phyloP scores from a whole-genome alignment of 257 asterid species.

The Nicotiana otophora region DNA sequence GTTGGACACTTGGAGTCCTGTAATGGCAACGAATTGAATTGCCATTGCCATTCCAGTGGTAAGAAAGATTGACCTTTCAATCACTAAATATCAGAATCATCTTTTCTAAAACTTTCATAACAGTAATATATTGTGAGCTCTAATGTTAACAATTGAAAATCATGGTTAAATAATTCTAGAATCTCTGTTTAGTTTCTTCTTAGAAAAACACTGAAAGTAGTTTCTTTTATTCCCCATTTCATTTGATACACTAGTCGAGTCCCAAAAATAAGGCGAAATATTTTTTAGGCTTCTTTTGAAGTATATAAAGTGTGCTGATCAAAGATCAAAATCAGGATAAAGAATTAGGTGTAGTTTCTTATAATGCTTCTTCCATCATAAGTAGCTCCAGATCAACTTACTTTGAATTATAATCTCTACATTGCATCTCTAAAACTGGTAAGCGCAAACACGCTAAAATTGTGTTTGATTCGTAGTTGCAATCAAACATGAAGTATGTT shows the following conservation, averaged over 20 bases:
- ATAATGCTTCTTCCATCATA: not conserved
- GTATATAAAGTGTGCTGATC: not conserved
- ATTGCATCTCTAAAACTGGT: not conserved
- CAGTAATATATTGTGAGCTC: too few species aligned
- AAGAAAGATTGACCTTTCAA: not conserved
- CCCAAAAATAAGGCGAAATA: not conserved
- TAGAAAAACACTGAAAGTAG: too few species aligned
- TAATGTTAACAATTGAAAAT: too few species aligned
- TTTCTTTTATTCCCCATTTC: too few species aligned
- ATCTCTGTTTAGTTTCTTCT: too few species aligned
- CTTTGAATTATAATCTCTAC: not conserved
- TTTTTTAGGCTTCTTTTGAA: not conserved
- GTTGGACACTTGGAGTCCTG: constrained; percentile 86
- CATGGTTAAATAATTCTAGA: too few species aligned
- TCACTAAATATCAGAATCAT: not conserved
- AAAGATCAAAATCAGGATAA: not conserved
- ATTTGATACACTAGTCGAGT: not conserved
- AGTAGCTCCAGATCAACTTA: not conserved
- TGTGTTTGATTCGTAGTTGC: not conserved
- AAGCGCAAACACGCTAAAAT: not conserved
- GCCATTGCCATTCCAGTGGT: constrained; percentile 72
- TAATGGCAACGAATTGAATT: constrained; percentile 38
- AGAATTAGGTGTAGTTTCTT: not conserved
- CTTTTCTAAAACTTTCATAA: too few species aligned
- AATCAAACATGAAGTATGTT: not conserved